These are phyloP conservation scores for Phaeotremella fagi DNA, from an alignment of 768 basidiomycete genomes.

Conservation along the genomic window DNA sequence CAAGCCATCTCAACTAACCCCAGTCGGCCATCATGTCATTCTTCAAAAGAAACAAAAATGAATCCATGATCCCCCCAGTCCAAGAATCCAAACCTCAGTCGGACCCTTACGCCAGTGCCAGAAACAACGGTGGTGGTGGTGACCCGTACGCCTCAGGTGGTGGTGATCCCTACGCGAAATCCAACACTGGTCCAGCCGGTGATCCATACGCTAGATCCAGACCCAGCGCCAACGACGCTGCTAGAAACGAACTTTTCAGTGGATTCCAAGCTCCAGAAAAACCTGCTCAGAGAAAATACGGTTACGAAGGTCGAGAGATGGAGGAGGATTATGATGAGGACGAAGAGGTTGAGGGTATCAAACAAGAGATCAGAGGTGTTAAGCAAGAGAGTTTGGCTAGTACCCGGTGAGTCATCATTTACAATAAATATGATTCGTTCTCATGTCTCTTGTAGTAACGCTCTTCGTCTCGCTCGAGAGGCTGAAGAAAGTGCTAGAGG, in stretches of 20 bases:
- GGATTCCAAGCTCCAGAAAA: slow-evolving; percentile 35
- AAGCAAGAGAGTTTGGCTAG: slow-evolving; percentile 90
- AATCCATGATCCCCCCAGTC: slow-evolving; percentile 45
- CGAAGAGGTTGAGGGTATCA: slow-evolving; percentile 76
- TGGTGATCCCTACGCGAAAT: background rate
- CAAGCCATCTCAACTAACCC: background rate
- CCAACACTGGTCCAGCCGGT: slow-evolving; percentile 8
- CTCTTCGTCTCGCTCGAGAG: slow-evolving; percentile 85
- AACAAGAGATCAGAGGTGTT: slow-evolving; percentile 76
- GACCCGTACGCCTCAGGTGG: slow-evolving; percentile 27
- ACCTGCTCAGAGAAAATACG: slow-evolving; percentile 31
- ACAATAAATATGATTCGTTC: too few relatives aligned
- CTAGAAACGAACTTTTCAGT: slow-evolving; percentile 47
- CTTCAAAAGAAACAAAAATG: slow-evolving; percentile 44
- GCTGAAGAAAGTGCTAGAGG: slow-evolving; percentile 91
- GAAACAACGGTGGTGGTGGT: slow-evolving; percentile 19
- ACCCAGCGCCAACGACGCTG: slow-evolving; percentile 19
- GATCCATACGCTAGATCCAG: slow-evolving; percentile 38
- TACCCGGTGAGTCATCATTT: slow-evolving; percentile 58
- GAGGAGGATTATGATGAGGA: slow-evolving; percentile 59
- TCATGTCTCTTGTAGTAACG: too few relatives aligned
- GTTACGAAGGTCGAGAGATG: slow-evolving; percentile 45
- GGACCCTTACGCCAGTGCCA: slow-evolving; percentile 32
- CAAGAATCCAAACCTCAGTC: slow-evolving; percentile 14
- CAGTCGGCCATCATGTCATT: slow-evolving; percentile 32